Conservation (phyloP, 768 basidiomycete species). For the Lyophyllum shimeji region DNA sequence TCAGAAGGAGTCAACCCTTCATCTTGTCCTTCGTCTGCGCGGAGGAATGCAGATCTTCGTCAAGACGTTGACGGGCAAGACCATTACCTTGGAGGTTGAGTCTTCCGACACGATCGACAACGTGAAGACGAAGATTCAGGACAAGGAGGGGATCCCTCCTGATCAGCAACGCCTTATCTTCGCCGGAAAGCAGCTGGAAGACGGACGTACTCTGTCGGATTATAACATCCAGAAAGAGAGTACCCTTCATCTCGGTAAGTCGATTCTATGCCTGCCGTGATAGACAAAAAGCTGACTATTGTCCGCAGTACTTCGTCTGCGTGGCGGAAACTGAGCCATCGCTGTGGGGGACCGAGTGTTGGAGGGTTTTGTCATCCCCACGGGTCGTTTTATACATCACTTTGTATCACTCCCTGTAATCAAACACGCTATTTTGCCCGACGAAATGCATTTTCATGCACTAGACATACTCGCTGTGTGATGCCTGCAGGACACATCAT, state of each 20-base stretch:
- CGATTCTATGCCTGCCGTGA: too few relatives aligned
- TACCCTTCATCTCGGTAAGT: constrained; percentile 57
- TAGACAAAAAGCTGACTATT: constrained; percentile 1
- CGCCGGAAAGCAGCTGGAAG: constrained; percentile 78
- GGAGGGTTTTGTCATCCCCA: too few relatives aligned
- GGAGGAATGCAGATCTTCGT: constrained; percentile 93
- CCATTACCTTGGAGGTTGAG: constrained; percentile 91
- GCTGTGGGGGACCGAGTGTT: too few relatives aligned
- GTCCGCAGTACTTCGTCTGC: constrained; percentile 64
- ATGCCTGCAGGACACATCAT: neutral
- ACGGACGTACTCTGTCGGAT: constrained; percentile 75
- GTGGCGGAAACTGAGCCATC: constrained; percentile 62
- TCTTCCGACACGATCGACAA: constrained; percentile 94
- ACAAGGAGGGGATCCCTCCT: constrained; percentile 80
- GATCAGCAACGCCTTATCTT: constrained; percentile 81
- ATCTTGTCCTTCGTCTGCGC: constrained; percentile 80
- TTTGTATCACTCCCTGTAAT: too few relatives aligned
- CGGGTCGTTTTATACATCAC: too few relatives aligned
- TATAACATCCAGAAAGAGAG: constrained; percentile 78
- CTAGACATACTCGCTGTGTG: too few relatives aligned
- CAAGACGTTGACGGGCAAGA: constrained; percentile 87
- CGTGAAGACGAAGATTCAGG: constrained; percentile 81
- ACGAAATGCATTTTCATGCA: too few relatives aligned
- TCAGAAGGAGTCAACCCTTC: constrained; percentile 85
- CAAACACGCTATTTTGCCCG: too few relatives aligned